phyloP scores from a whole-genome alignment of 345 rosid species.

The Draba incana region DNA sequence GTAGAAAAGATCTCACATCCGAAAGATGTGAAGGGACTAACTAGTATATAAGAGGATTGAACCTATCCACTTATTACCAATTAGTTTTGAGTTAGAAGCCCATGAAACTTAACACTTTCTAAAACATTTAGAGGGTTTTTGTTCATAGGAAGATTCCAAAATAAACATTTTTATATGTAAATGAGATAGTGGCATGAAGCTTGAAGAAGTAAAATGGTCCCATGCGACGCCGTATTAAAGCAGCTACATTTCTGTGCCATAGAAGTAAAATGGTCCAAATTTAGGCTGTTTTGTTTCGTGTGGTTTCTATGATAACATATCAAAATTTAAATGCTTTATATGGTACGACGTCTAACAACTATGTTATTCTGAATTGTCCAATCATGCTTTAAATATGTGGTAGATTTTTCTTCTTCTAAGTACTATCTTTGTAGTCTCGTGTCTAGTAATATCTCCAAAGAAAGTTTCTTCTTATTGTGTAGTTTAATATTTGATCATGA shows the following conservation, averaged over 20 bases:
- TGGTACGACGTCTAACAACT: slow-evolving; percentile 37
- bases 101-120: no score
- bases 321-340: slow-evolving; percentile 9
- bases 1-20: no score
- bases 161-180: slow-evolving; percentile 13
- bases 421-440: no score
- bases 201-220: slow-evolving; percentile 36
- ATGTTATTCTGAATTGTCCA: slow-evolving; percentile 34
- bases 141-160: slow-evolving; percentile 23
- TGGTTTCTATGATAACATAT: slow-evolving; percentile 29
- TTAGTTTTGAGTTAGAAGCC: no score
- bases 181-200: slow-evolving; percentile 36
- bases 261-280: slow-evolving; percentile 29
- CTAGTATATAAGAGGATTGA: no score
- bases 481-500: not conserved
- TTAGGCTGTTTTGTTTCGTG: slow-evolving; percentile 8
- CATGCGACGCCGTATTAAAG: slow-evolving; percentile 35
- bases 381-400: slow-evolving; percentile 18
- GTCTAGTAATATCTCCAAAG: no score
- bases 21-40: no score
- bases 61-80: no score
- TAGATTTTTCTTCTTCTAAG: not conserved
- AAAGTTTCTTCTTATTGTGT: not conserved
- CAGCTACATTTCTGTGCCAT: slow-evolving; percentile 30
- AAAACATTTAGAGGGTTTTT: not conserved